Evolutionary conservation across 1,284 basidiomycete genomes (phyloP).

Genomic region (Leccinum angustisporum): DNA sequence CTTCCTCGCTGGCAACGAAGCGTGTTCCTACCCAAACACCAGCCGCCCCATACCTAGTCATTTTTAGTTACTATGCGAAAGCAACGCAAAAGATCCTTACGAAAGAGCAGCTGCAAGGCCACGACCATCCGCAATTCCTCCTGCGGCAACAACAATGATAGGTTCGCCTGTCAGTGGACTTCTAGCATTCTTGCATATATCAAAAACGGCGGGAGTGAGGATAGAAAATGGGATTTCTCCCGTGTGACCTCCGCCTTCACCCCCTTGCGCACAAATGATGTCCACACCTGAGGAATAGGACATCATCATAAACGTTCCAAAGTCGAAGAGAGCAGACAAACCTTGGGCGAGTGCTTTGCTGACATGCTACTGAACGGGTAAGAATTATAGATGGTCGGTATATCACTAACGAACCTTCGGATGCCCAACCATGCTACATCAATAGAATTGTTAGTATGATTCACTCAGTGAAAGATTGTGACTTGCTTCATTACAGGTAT

Average conservation of each 20-base stretch:
- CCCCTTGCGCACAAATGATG: constrained; percentile 83
- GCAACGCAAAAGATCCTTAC: constrained; percentile 39
- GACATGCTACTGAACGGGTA: constrained; percentile 55
- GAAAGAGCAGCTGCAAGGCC: constrained; percentile 78
- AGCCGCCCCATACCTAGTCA: constrained; percentile 65
- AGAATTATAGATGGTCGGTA: neutral
- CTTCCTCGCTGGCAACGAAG: constrained; percentile 84
- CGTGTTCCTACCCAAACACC: constrained; percentile 91
- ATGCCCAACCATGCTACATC: constrained; percentile 78
- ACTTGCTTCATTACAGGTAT: constrained; percentile 84
- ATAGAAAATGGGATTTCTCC: constrained; percentile 77
- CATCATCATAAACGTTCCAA: neutral
- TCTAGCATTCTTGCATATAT: constrained; percentile 61
- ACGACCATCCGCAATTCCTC: constrained; percentile 81
- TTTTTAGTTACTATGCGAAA: neutral
- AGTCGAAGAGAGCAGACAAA: constrained; percentile 18
- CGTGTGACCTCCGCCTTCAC: constrained; percentile 78
- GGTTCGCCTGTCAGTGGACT: constrained; percentile 78
- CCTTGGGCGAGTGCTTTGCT: constrained; percentile 75
- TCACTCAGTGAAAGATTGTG: neutral
- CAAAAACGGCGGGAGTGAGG: constrained; percentile 77
- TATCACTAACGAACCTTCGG: constrained; percentile 60
- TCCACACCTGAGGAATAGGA: constrained; percentile 60
- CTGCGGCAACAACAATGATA: constrained; percentile 78
- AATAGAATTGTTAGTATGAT: constrained; percentile 8